Percentiles rank a stretch among this genome's conserved stretches.
Evolutionary conservation across 352 stramenopile genomes (phyloP).

Genomic region (Phytopythium montanum): DNA sequence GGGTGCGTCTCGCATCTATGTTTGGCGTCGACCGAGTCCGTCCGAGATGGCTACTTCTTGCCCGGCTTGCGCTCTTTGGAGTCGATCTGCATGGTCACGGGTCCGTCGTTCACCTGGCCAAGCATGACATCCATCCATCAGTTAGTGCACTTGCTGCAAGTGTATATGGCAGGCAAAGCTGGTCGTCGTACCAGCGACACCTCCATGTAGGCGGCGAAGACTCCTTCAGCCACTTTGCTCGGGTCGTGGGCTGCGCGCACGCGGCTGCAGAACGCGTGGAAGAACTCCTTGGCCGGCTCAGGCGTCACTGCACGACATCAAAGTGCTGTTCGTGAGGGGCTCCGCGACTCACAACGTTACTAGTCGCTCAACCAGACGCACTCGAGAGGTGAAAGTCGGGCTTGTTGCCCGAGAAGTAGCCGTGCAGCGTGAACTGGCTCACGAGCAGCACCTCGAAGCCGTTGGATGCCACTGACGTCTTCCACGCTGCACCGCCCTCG

Average conservation of each 20-base stretch:
- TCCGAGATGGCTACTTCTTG: conserved; percentile 24
- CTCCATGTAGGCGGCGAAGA: conserved; percentile 87
- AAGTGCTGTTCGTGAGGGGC: background rate
- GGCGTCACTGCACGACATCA: conserved; percentile 43
- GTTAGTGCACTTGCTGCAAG: background rate
- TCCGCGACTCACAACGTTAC: background rate
- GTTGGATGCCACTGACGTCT: conserved; percentile 57
- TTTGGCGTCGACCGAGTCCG: background rate
- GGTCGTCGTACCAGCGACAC: conserved; percentile 57
- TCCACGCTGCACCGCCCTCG: conserved; percentile 44
- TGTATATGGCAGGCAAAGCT: background rate
- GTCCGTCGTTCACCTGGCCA: conserved; percentile 71
- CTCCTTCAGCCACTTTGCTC: conserved; percentile 73
- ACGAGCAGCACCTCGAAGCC: conserved; percentile 81
- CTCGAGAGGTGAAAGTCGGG: conserved; percentile 84
- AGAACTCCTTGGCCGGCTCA: conserved; percentile 64
- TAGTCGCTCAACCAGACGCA: too few species aligned
- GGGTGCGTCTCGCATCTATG: background rate
- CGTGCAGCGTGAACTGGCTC: conserved; percentile 85
- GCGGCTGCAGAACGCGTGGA: conserved; percentile 65
- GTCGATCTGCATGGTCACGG: conserved; percentile 82
- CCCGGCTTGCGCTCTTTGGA: conserved; percentile 64
- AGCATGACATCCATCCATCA: background rate
- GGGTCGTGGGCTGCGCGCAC: conserved; percentile 51
- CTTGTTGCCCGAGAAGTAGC: conserved; percentile 81